Conservation (phyloP, 2,329 filamentous ascomycete genomes). For the Sclerotinia trifoliorum region DNA sequence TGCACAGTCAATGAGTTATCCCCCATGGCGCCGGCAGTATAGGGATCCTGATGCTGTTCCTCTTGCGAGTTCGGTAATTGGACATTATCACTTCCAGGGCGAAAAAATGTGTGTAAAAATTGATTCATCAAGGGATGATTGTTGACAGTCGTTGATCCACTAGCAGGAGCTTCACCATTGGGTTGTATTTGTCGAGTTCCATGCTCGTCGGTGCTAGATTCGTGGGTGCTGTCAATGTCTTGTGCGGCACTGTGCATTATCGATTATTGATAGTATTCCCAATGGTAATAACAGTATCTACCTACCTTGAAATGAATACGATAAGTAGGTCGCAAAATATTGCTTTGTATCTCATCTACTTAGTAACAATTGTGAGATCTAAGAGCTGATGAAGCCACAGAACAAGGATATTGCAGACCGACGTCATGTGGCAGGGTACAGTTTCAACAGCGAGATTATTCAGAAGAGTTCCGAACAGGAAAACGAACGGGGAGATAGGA, state of each 20-base stretch:
- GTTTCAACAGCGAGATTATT: background rate
- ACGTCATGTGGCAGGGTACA: conserved; percentile 10
- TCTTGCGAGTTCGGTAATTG: background rate
- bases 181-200: background rate
- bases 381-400: conserved; percentile 2
- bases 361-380: background rate
- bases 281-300: conserved; percentile 10
- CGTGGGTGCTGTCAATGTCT: conserved; percentile 7
- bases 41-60: conserved; percentile 12
- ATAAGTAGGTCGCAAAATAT: background rate
- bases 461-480: background rate
- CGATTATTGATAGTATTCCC: background rate
- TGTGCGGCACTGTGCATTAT: conserved; percentile 21
- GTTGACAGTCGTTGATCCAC: background rate
- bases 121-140: conserved; percentile 4
- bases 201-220: conserved; percentile 13
- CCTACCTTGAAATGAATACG: background rate
- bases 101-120: conserved; percentile 4
- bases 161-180: background rate
- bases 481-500: background rate
- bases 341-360: background rate
- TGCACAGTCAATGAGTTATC: conserved; percentile 33
- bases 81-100: background rate
- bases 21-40: conserved; percentile 17
- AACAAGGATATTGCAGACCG: conserved; percentile 13